These are phyloP conservation scores for Cercospora sp. DNA, from an alignment of 2,329 filamentous ascomycete genomes.

Conservation along the genomic window DNA sequence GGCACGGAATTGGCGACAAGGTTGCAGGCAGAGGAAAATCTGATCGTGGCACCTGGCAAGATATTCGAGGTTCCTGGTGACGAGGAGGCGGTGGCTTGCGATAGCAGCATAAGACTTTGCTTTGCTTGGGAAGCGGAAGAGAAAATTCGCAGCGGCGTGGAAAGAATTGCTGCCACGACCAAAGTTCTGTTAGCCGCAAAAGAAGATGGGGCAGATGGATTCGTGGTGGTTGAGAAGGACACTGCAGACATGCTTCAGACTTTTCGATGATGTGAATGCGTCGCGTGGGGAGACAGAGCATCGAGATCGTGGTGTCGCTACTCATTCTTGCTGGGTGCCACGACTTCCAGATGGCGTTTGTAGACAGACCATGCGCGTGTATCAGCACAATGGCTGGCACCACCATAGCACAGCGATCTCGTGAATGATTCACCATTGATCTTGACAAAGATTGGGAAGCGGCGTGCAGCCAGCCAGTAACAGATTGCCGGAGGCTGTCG, in stretches of 20 bases:
- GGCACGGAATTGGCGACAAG: slow-evolving; percentile 58
- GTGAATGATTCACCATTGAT: background rate
- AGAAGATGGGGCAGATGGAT: slow-evolving; percentile 17
- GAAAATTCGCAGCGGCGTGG: slow-evolving; percentile 67
- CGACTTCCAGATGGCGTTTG: background rate
- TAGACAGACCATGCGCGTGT: background rate
- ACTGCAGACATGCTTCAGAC: slow-evolving; percentile 20
- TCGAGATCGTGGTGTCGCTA: background rate
- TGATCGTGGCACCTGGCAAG: slow-evolving; percentile 67
- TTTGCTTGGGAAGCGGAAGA: slow-evolving; percentile 72
- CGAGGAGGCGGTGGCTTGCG: slow-evolving; percentile 55
- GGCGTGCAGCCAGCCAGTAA: background rate
- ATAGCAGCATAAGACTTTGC: slow-evolving; percentile 62
- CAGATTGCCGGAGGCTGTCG: background rate
- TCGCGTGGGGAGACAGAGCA: background rate
- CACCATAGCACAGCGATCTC: background rate
- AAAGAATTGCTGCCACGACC: slow-evolving; percentile 59
- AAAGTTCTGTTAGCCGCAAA: slow-evolving; percentile 36
- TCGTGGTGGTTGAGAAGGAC: slow-evolving; percentile 24
- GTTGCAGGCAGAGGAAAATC: slow-evolving; percentile 62
- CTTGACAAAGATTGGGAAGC: background rate
- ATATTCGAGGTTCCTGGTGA: slow-evolving; percentile 63
- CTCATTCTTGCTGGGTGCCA: background rate
- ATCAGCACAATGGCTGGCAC: background rate
- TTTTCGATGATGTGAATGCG: slow-evolving; percentile 16